These are phyloP conservation scores for Fragaria iinumae DNA, from an alignment of 306 rosid species.

Conservation along the genomic window DNA sequence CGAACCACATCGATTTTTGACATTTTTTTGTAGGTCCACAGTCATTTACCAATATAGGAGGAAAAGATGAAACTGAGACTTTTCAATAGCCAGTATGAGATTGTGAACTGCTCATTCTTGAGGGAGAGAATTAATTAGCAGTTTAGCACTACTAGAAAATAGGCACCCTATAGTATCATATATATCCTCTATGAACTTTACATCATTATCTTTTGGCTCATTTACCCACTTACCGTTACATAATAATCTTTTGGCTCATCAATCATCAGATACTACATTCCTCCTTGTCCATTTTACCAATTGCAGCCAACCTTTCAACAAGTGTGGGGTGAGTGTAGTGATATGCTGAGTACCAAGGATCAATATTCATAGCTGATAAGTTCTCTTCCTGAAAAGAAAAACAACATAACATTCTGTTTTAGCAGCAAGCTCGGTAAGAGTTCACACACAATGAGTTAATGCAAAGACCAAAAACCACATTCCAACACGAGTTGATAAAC, in stretches of 20 bases:
- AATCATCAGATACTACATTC: neutral
- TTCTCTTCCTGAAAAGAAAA: slow-evolving; percentile 71
- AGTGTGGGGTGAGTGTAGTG: slow-evolving; percentile 97
- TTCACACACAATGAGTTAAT: neutral
- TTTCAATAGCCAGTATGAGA: no score
- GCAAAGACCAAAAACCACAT: neutral
- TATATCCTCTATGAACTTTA: no score
- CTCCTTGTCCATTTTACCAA: slow-evolving; percentile 52
- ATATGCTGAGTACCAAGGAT: slow-evolving; percentile 96
- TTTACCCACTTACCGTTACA: neutral
- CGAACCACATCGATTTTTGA: no score
- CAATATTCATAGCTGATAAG: slow-evolving; percentile 89
- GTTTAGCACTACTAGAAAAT: no score
- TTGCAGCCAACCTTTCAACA: slow-evolving; percentile 81
- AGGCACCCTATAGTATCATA: no score
- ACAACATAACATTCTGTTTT: neutral
- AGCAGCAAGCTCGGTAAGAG: neutral
- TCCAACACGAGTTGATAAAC: neutral
- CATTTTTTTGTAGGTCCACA: no score
- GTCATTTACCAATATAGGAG: no score
- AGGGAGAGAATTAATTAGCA: no score
- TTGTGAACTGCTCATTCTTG: no score
- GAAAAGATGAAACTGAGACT: no score
- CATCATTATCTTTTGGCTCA: no score
- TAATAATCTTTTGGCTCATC: neutral